Evolutionary conservation across 257 asterid species (phyloP), one percentile per base, ranked within the genome.

Genomic region (Anisodus acutangulus): DNA sequence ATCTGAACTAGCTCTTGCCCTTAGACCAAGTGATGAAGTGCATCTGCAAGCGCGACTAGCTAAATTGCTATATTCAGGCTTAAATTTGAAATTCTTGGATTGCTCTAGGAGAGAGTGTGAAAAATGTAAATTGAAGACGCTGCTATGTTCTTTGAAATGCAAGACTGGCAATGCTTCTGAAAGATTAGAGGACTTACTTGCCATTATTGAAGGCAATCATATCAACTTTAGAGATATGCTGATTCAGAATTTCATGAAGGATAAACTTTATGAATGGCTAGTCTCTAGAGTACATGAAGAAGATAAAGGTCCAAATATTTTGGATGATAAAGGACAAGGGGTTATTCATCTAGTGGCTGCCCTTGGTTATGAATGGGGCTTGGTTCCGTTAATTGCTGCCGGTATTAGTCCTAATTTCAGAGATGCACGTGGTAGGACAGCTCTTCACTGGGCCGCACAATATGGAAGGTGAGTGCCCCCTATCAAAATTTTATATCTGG

Each of bases 381-480:
- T 85, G 67, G 69, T 43, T 82, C 88, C 88, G 0, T 68, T 87
- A 78, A 82, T 76, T 47, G 83, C 86, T 35, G 80, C 86, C 5
- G 88, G 86, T 78, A 68, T 79, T 22, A 79, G 80, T 79, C 82
- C 84, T 58, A 83, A 87, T 85, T 87, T 87, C 67, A 79, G 90
- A 79, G 90, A 87, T 85, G 76, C 69, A 86, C 80, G 15, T 59
- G 90, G 90, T n/a, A 82, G 88, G 86, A 85, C 88, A 41, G 69
- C 90, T 60, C 90, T 87, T 83, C 86, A 85, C 84, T 87, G 90
- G 88, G 90, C 90, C 10, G 62, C 90, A 35, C 67, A 26, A 78
- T 62, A 64, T 85, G 88, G 88, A 41, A 87, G 89, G 89, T 86
- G 67, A 51, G 49, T 74, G 12, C 35, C 55, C 79, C 55, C n/a